Conservation (phyloP, 345 rosid species). For the Eucalyptus globulus region DNA sequence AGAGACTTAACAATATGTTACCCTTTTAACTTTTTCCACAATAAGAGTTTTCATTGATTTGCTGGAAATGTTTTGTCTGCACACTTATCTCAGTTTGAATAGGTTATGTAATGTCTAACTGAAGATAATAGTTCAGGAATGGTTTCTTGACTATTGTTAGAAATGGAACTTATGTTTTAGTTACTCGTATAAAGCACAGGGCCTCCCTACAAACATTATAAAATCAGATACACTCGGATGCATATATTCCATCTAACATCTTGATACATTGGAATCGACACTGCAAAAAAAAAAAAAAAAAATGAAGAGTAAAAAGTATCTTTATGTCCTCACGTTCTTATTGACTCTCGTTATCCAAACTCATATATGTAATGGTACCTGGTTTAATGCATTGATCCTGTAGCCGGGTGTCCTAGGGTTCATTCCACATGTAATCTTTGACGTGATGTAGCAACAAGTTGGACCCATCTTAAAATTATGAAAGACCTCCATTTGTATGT, state of each 20-base stretch:
- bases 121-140: background rate
- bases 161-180: background rate
- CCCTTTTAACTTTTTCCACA: background rate
- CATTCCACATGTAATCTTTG: background rate
- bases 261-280: background rate
- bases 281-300: background rate
- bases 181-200: background rate
- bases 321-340: background rate
- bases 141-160: background rate
- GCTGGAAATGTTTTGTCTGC: background rate
- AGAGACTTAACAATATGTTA: background rate
- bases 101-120: background rate
- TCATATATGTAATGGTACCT: background rate
- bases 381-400: background rate
- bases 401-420: background rate
- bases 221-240: background rate
- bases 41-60: background rate
- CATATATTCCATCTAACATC: background rate
- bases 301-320: background rate
- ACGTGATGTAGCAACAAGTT: background rate
- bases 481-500: background rate
- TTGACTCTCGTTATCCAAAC: background rate
- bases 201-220: background rate
- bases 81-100: background rate
- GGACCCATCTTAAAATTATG: background rate